Percentiles rank a stretch among this genome's conserved stretches.
Evolutionary conservation across 306 rosid species (phyloP).

Genomic region (Begonia peltatifolia): DNA sequence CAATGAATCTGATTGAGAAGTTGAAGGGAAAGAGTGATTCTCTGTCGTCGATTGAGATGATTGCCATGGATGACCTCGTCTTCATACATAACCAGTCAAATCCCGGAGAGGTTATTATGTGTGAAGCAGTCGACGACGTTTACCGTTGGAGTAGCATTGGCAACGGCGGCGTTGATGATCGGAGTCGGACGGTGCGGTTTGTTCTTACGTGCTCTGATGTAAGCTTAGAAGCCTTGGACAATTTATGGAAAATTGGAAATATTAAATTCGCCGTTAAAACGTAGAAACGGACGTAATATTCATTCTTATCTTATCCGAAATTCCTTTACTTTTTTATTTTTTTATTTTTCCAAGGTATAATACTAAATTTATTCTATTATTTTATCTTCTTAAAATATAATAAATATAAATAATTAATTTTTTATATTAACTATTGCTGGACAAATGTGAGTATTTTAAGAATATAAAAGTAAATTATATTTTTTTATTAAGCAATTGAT

Average conservation of each 20-base stretch:
- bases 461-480: too few species aligned
- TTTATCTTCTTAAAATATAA: too few species aligned
- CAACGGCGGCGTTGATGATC: constrained; percentile 20
- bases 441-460: too few species aligned
- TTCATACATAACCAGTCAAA: constrained; percentile 27
- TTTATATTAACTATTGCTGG: too few species aligned
- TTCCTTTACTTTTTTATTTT: too few species aligned
- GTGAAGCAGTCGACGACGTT: constrained; percentile 17
- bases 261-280: not conserved
- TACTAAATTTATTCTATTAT: too few species aligned
- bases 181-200: constrained; percentile 16
- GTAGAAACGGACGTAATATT: too few species aligned
- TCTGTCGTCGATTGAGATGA: constrained; percentile 28
- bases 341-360: too few species aligned
- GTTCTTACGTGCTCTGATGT: constrained; percentile 39
- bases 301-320: too few species aligned
- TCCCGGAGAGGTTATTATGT: constrained; percentile 26
- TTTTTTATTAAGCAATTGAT: too few species aligned
- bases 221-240: constrained; percentile 24
- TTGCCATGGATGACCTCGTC: constrained; percentile 28
- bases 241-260: not conserved
- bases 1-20: constrained; percentile 34
- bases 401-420: too few species aligned
- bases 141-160: constrained; percentile 39
- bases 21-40: constrained; percentile 21